Conservation (phyloP, 805 yeast genomes). For the Kodamaea sagamina region DNA sequence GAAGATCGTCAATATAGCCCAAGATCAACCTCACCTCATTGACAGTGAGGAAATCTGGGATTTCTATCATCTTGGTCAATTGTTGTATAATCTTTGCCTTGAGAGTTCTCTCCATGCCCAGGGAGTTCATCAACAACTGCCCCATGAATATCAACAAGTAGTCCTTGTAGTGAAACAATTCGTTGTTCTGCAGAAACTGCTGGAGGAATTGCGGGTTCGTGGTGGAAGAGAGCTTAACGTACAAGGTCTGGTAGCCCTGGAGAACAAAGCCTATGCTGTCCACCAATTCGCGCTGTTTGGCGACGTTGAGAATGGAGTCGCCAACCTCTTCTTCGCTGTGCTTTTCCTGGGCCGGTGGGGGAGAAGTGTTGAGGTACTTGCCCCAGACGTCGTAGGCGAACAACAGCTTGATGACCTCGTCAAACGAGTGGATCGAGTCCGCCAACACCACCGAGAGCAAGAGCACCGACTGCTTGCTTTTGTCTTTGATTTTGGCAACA, state of each 20-base stretch:
- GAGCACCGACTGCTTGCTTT: slow-evolving; percentile 63
- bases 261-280: slow-evolving; percentile 63
- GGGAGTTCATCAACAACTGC: slow-evolving; percentile 66
- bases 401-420: slow-evolving; percentile 42
- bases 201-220: slow-evolving; percentile 16
- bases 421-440: slow-evolving; percentile 47
- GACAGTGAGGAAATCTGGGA: slow-evolving; percentile 48
- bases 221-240: slow-evolving; percentile 26
- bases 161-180: slow-evolving; percentile 57
- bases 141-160: slow-evolving; percentile 66
- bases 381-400: slow-evolving; percentile 47
- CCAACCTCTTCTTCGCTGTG: slow-evolving; percentile 14
- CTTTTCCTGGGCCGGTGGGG: slow-evolving; percentile 8
- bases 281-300: slow-evolving; percentile 60
- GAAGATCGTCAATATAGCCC: slow-evolving; percentile 63
- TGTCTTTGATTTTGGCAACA: slow-evolving; percentile 50
- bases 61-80: slow-evolving; percentile 54
- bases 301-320: slow-evolving; percentile 44
- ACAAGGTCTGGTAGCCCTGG: slow-evolving; percentile 38
- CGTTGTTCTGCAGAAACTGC: slow-evolving; percentile 27
- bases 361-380: slow-evolving; percentile 21
- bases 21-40: slow-evolving; percentile 65
- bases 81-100: slow-evolving; percentile 67
- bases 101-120: slow-evolving; percentile 68
- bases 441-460: slow-evolving; percentile 58